phyloP scores from a whole-genome alignment of 2,329 filamentous ascomycete genomes.

The Teratosphaeria gauchensis region DNA sequence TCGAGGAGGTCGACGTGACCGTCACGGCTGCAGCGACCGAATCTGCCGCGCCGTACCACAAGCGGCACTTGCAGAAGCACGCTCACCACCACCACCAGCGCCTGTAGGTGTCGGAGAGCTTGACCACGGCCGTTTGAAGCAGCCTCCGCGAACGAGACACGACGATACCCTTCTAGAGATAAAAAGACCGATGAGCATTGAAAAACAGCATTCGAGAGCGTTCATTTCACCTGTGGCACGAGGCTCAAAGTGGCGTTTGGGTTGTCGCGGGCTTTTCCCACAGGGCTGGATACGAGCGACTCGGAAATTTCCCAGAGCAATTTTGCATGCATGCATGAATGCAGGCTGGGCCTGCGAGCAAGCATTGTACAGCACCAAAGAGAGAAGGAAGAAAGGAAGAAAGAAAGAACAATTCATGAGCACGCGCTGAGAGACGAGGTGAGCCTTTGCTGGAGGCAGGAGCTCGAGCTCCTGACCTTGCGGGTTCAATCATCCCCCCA shows the following conservation, averaged over 20 bases:
- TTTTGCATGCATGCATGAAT: too few species aligned
- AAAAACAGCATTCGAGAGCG: background rate
- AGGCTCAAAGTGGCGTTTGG: background rate
- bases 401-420: too few species aligned
- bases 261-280: too few species aligned
- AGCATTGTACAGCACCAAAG: too few species aligned
- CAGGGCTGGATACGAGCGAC: too few species aligned
- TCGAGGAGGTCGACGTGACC: slow-evolving; percentile 34
- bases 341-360: too few species aligned
- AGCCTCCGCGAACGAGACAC: background rate
- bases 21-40: slow-evolving; percentile 28
- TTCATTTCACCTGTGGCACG: background rate
- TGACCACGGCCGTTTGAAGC: background rate
- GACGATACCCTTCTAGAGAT: background rate
- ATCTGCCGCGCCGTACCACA: slow-evolving; percentile 16
- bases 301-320: too few species aligned
- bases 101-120: background rate
- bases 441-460: too few species aligned
- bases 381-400: too few species aligned
- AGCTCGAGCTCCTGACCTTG: too few species aligned
- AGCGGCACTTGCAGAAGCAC: slow-evolving; percentile 23
- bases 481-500: too few species aligned
- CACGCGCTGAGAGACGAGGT: too few species aligned
- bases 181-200: background rate
- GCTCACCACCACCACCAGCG: slow-evolving; percentile 10